Evolutionary conservation across 2,329 filamentous ascomycete species (phyloP).

Genomic region (Capronia americana): DNA sequence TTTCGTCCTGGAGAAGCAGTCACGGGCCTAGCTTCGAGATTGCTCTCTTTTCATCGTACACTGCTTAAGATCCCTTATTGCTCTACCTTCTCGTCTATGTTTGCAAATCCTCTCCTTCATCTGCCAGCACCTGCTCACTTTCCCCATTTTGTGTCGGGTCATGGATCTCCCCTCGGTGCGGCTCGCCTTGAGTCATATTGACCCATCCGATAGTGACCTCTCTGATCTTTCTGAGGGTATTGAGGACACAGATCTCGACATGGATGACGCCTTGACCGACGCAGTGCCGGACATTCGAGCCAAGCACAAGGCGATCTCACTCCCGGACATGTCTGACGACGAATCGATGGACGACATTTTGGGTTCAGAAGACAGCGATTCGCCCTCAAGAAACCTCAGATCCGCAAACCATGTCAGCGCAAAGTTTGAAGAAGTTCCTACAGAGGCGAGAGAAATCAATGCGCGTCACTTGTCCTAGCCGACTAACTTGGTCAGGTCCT

Average conservation of each 20-base stretch:
- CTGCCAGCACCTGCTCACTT: not conserved
- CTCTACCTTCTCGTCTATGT: not conserved
- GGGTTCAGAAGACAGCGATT: not conserved
- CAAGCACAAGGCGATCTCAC: conserved; percentile 16
- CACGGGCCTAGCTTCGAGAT: not conserved
- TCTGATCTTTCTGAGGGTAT: conserved; percentile 31
- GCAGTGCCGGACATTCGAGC: not conserved
- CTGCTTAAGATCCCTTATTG: not conserved
- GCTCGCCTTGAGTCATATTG: conserved; percentile 8
- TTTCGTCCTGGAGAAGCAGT: not conserved
- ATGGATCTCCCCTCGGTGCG: not conserved
- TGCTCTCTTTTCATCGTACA: not conserved
- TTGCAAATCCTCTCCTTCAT: not conserved
- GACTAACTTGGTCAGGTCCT: conserved; percentile 28
- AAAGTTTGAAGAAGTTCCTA: conserved; percentile 30
- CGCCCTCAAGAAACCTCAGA: not conserved
- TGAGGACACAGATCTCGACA: conserved; percentile 19
- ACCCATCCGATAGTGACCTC: conserved; percentile 27
- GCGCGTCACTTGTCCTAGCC: not conserved
- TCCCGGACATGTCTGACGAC: not conserved
- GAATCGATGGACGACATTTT: not conserved
- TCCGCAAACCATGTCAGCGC: not conserved
- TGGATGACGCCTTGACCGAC: not conserved
- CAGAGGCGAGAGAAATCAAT: conserved; percentile 23
- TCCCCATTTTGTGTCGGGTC: not conserved